A percentile compares a stretch with the other conserved stretches of the same genome.
Evolutionary conservation across 2,329 filamentous ascomycete species (phyloP).

Genomic region (Simplicillium sp.): DNA sequence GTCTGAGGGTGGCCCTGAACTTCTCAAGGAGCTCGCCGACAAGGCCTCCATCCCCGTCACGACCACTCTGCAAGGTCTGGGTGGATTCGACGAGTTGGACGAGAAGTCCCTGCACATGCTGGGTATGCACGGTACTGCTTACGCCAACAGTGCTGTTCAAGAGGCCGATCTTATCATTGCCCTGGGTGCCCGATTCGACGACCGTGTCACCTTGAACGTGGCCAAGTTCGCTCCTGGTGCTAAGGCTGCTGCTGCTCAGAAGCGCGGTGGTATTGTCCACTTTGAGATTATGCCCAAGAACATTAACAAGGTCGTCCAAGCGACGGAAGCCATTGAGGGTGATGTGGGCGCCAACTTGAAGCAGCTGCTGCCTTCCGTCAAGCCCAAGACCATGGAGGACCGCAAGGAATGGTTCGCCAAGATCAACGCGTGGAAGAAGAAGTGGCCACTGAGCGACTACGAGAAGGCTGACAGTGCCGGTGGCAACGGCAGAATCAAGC

Average conservation of each 20-base stretch:
- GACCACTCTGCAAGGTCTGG: constrained; percentile 88
- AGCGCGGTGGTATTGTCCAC: constrained; percentile 88
- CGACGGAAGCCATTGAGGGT: constrained; percentile 89
- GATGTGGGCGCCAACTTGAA: constrained; percentile 76
- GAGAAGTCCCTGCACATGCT: constrained; percentile 96
- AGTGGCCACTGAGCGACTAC: constrained; percentile 77
- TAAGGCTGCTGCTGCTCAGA: constrained; percentile 73
- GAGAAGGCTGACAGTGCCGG: constrained; percentile 54
- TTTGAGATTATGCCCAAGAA: constrained; percentile 99
- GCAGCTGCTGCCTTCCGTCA: constrained; percentile 63
- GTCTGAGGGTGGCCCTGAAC: constrained; percentile 64
- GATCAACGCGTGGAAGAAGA: constrained; percentile 84
- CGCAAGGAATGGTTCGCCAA: constrained; percentile 81
- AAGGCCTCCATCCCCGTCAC: constrained; percentile 91
- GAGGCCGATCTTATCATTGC: constrained; percentile 94
- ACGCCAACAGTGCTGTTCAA: constrained; percentile 97
- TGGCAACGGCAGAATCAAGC: constrained; percentile 76
- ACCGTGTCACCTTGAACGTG: constrained; percentile 79
- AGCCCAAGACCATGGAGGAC: constrained; percentile 50
- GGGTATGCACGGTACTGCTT: constrained; percentile 95
- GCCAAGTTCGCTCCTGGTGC: constrained; percentile 84
- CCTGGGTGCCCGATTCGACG: constrained; percentile 88
- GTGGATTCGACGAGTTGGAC: constrained; percentile 86
- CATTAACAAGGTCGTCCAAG: constrained; percentile 98
- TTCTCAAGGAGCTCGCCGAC: constrained; percentile 79